Base-by-base conservation (phyloP, 148 eudicot species). In the Cornus florida region DNA sequence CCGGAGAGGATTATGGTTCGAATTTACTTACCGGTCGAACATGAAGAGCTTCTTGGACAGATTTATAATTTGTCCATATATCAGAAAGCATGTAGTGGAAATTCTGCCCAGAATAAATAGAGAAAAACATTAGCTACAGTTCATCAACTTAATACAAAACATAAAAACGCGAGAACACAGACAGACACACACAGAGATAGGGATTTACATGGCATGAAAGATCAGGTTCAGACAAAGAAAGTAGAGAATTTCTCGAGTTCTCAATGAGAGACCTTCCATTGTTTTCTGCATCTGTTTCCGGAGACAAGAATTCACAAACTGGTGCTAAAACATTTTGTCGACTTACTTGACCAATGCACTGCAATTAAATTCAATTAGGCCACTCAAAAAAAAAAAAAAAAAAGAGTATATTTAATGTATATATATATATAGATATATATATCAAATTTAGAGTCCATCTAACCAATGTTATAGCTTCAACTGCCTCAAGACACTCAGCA, bases 1-100 rank as follows among this genome's bases (percentile, higher is more conserved):
- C 2, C 1, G 43, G 43, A 1, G 43, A 4, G 43, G 7, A 39
- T 39, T 39, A 4, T 39, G 7, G 7, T 39, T 39, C 43, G 43
- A 39, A 7, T 41, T 32, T 28, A 33, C 65, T 8, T 68, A 77
- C 79, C 28, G 35, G 31, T 33, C 56, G 80, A 50, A 77, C 73
- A 53, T 71, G 46, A 17, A 77, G 80, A 77, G 80, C 80, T 4
- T 77, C 80, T 35, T 71, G 73, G 23, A 77, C 80, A 56, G 66
- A 23, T 77, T 59, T 39, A 48, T 77, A 77, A 35, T 77, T 77
- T 69, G 80, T 71, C 80, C 80, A 77, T 32, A 69, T 48, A 14
- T 71, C 74, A 56, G 80, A 69, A 0, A 77, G 80, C 46, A 77
- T 57, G 53, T 69, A 77, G 33, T 77, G 53, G n/a, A 77, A 77